A percentile compares a stretch with the other conserved stretches of the same genome.
These are phyloP conservation scores for Hemileccinum impolitum DNA, from an alignment of 768 basidiomycete species.

Conservation along the genomic window DNA sequence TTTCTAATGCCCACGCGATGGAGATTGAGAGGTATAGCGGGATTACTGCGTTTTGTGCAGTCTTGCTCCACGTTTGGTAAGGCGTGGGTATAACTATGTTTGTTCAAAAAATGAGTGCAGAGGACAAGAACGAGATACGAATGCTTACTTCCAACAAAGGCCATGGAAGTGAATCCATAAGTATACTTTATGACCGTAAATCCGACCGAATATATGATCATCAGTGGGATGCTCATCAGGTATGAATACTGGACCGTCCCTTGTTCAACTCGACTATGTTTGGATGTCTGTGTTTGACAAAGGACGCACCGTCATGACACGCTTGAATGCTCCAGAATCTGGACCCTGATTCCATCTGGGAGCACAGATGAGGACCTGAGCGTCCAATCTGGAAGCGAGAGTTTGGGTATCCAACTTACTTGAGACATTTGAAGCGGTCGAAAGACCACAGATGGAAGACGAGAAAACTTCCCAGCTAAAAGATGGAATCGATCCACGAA, in stretches of 20 bases:
- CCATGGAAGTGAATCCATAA: slow-evolving; percentile 54
- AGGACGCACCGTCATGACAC: slow-evolving; percentile 72
- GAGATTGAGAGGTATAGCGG: slow-evolving; percentile 66
- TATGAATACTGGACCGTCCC: slow-evolving; percentile 61
- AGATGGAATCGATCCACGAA: not conserved
- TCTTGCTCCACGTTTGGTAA: slow-evolving; percentile 49
- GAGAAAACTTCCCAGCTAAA: slow-evolving; percentile 58
- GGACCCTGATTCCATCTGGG: slow-evolving; percentile 69
- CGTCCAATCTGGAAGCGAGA: no score
- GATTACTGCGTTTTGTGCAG: slow-evolving; percentile 49
- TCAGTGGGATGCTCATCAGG: slow-evolving; percentile 56
- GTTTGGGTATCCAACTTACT: slow-evolving; percentile 30
- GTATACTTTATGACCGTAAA: slow-evolving; percentile 71
- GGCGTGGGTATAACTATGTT: slow-evolving; percentile 63
- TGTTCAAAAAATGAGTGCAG: not conserved
- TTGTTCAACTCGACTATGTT: not conserved
- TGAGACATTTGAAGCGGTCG: slow-evolving; percentile 73
- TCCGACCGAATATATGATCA: slow-evolving; percentile 56
- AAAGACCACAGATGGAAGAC: slow-evolving; percentile 77
- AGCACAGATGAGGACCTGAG: no score
- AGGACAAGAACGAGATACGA: no score
- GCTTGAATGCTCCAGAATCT: slow-evolving; percentile 73
- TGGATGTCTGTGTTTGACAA: not conserved
- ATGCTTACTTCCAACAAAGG: slow-evolving; percentile 40
- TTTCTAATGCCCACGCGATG: slow-evolving; percentile 69